Evolutionary conservation across 805 yeast species (phyloP), one percentile per base, ranked within the genome.

Genomic region (Kodamaea laetipori): DNA sequence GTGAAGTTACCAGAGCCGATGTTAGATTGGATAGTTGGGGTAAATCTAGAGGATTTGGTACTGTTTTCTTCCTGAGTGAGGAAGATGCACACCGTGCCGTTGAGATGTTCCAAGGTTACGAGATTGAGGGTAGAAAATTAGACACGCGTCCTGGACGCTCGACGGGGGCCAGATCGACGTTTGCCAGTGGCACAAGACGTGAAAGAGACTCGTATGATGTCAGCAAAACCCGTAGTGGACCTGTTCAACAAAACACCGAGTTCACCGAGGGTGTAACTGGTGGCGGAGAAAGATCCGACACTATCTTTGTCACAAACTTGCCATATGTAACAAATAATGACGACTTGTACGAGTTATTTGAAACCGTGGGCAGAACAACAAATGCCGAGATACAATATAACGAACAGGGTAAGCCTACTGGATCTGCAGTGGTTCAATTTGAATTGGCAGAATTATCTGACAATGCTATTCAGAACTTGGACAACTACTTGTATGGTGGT

Each of bases 241-340:
- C 43, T 15, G 57, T 49, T 27, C 47, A 56, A 17, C 64, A 59
- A 48, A 77, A 76, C 58, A 58, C 80, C 28, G 81, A 71, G 6
- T 86, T 89, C 61, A 80, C 90, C 10, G 78, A 74, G 37, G 84
- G 81, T 43, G 90, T 86, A 33, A 55, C 61, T 6, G 86, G 84
- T 1, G 80, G 79, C 39, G 82, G 81, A 39, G 77, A 71, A 25
- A 73, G 78, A 16, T 58, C 67, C 10, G 66, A 57, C 45, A 62
- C 64, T 12, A 76, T 92, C 35, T 85, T 67, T 58, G 90, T 86
- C 16, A 76, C 74, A 35, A 92, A 92, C 69, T 71, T 92, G 58
- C 98, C 98, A 23, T 88, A 80, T 74, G 84, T 90, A 41, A 90
- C 97, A n/a, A 80, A 89, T 24, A 82, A 83, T 52, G 82, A 84